These are phyloP conservation scores for Chalara sp. DNA, from an alignment of 2,329 filamentous ascomycete species.

Conservation along the genomic window DNA sequence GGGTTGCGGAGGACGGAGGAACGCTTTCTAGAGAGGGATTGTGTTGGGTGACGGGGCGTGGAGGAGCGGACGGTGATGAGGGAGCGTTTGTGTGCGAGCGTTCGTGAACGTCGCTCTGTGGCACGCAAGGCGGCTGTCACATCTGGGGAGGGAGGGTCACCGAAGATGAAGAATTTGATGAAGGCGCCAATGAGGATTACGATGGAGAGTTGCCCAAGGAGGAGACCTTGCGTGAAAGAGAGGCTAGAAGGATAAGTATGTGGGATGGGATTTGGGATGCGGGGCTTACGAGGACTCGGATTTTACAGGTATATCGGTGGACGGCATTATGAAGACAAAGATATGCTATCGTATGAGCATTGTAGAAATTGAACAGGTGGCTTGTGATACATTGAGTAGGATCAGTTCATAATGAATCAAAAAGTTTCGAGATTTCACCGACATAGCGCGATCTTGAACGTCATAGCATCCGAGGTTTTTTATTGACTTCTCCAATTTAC, in stretches of 20 bases:
- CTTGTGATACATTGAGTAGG: no score
- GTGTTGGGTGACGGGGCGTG: conserved; percentile 17
- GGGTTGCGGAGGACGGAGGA: conserved; percentile 68
- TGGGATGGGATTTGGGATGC: conserved; percentile 2
- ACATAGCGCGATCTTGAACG: no score
- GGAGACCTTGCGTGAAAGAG: conserved; percentile 88
- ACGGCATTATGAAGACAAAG: conserved; percentile 10
- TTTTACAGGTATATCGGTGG: conserved; percentile 12
- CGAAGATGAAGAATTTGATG: conserved; percentile 99
- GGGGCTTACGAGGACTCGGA: conserved; percentile 35
- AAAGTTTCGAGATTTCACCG: no score
- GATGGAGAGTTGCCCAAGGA: conserved; percentile 88
- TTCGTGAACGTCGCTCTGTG: conserved; percentile 65
- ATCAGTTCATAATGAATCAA: no score
- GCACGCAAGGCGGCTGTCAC: conserved; percentile 70
- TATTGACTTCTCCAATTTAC: no score
- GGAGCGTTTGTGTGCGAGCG: conserved; percentile 69
- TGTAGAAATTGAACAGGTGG: no score
- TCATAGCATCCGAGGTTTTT: no score
- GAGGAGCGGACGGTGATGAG: conserved; percentile 53
- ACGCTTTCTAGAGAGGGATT: conserved; percentile 49
- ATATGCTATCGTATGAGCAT: background rate
- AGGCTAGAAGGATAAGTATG: conserved; percentile 42
- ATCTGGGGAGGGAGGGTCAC: conserved; percentile 80
- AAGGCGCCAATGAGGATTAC: conserved; percentile 87